phyloP scores from a whole-genome alignment of 202 grass and related monocot genomes.

The Zizania palustris region DNA sequence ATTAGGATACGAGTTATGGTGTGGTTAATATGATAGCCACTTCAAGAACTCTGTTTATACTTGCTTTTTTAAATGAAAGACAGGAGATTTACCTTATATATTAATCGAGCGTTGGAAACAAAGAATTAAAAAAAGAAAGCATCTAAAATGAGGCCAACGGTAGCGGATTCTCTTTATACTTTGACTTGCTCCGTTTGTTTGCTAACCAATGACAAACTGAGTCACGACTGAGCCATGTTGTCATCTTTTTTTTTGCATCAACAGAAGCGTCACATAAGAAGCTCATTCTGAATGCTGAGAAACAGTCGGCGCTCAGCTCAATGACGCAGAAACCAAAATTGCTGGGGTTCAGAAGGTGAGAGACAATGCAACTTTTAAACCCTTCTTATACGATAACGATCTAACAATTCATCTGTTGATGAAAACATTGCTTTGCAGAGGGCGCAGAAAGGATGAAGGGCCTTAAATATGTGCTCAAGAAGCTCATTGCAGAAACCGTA shows the following conservation, averaged over 20 bases:
- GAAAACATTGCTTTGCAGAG: conserved; percentile 49
- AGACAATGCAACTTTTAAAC: conserved; percentile 15
- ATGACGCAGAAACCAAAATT: conserved; percentile 74
- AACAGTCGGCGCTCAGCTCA: conserved; percentile 61
- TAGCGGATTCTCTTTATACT: background rate
- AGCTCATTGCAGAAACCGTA: conserved; percentile 55
- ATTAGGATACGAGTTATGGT: background rate
- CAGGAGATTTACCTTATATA: too few relatives aligned
- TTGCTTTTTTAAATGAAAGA: too few relatives aligned
- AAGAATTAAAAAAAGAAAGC: too few relatives aligned
- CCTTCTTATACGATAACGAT: background rate
- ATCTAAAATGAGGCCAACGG: too few relatives aligned
- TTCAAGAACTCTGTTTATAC: conserved; percentile 1
- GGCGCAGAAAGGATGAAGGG: conserved; percentile 68
- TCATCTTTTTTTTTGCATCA: conserved; percentile 8
- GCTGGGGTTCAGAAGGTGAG: conserved; percentile 70
- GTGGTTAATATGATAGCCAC: conserved; percentile 12
- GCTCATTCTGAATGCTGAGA: conserved; percentile 69
- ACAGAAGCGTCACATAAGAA: conserved; percentile 80
- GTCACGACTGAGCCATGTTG: conserved; percentile 32
- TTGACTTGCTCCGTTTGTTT: conserved; percentile 14
- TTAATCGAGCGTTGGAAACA: too few relatives aligned
- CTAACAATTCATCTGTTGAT: conserved; percentile 3
- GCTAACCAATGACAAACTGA: background rate
- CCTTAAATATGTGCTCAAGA: conserved; percentile 65